Base-by-base conservation (phyloP, 1,284 basidiomycete genomes). In the Leccinum ponderosum region DNA sequence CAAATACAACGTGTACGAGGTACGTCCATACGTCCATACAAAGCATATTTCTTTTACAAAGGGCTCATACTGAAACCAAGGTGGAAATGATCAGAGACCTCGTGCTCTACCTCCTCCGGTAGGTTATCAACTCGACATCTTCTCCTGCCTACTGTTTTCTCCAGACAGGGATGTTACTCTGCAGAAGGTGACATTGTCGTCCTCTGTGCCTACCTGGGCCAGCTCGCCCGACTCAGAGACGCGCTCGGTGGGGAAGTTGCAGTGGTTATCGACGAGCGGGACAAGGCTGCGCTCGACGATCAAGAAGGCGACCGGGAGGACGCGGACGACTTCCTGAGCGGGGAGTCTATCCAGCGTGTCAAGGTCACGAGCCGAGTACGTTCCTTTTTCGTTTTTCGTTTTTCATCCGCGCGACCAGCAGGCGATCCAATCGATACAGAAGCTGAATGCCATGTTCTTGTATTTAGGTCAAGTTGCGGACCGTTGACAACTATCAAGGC, bases 401-500 rank as follows among this genome's bases (percentile, higher is more conserved):
- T 44, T 44, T 44, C 37, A 1, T 20, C 42, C 6, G 11, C 9
- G 42, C 42, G 39, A 42, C 39, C 37, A 17, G 6, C 17, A 17
- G 11, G 17, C 29, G 22, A 15, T 25, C 3, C 3, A 1, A 11
- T 12, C 22, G 14, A 22, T 27, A 31, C 50, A 60, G 29, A 59
- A 17, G 20, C 3, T 15, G 15, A 14, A 39, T 9, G 22, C 48
- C 56, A 35, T 20, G 17, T 44, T 44, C 17, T 44, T 44, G 17
- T 44, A 12, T 44, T 12, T 50, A 90, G 87, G 83, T 90, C 29
- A 81, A 81, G 14, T 73, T 91, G 7, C 81, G 88, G n/a, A 91
- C 89, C 1, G 81, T 92, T 1, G 90, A 92, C 65, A 91, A 87
- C 62, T 92, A 85, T 67, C 90, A 93, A 70, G 90, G 89, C 7